These are phyloP conservation scores for Melanomma pulvis-pyrius DNA, from an alignment of 495 filamentous ascomycete genomes.

Conservation along the genomic window DNA sequence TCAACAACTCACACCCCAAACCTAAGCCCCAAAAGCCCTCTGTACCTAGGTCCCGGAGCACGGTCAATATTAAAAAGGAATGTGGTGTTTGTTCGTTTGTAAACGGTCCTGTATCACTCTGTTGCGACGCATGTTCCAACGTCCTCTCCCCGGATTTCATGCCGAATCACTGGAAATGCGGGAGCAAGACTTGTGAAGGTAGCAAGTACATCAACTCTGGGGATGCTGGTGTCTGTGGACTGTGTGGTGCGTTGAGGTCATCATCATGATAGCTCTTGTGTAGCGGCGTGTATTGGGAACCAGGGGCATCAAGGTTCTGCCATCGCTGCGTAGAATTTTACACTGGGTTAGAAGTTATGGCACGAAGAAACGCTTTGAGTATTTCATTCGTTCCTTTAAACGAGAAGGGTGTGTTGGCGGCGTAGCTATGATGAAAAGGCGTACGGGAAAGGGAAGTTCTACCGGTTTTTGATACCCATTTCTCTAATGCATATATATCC, in stretches of 20 bases:
- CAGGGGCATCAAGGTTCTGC: no score
- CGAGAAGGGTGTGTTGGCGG: neutral
- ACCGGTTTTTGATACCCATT: conserved; percentile 11
- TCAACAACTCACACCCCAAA: neutral
- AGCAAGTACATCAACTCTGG: conserved; percentile 64
- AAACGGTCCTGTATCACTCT: conserved; percentile 55
- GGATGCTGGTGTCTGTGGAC: conserved; percentile 66
- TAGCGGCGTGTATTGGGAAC: neutral
- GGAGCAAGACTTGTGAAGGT: conserved; percentile 54
- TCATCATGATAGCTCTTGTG: neutral
- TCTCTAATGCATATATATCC: neutral
- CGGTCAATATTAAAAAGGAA: neutral
- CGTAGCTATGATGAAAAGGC: neutral
- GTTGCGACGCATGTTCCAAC: conserved; percentile 67
- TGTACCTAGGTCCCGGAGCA: neutral
- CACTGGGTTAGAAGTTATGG: no score
- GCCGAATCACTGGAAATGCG: conserved; percentile 62
- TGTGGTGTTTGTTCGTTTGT: conserved; percentile 67
- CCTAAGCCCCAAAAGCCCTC: neutral
- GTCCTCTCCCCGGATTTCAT: conserved; percentile 59
- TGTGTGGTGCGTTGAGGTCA: conserved; percentile 57
- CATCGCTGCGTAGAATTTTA: no score
- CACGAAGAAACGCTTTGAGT: no score
- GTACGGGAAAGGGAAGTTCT: neutral
- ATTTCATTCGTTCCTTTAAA: no score